A percentile compares a stretch with the other conserved stretches of the same genome.
These are phyloP conservation scores for Coemansia sp. DNA, from an alignment of 192 early-diverging fungal genomes.

Conservation along the genomic window DNA sequence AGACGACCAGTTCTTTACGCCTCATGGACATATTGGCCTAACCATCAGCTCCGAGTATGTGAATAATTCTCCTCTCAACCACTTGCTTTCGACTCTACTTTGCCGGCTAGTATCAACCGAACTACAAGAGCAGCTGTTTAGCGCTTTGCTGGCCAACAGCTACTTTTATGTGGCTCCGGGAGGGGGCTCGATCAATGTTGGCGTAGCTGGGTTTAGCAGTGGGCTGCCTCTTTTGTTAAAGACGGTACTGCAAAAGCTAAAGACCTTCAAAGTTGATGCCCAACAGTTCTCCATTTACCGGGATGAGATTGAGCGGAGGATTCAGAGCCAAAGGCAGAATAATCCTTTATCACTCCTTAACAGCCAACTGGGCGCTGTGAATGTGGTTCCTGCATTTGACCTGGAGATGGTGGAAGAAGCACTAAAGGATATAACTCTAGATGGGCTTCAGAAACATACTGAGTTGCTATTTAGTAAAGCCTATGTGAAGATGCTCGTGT, in stretches of 20 bases:
- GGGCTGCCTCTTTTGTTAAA: slow-evolving; percentile 70
- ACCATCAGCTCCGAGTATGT: slow-evolving; percentile 28
- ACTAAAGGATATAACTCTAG: slow-evolving; percentile 70
- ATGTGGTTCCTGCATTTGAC: slow-evolving; percentile 20
- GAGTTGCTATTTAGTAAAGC: slow-evolving; percentile 67
- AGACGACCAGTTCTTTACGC: slow-evolving; percentile 86
- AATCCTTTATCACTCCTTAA: not conserved
- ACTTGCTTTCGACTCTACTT: not conserved
- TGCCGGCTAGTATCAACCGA: slow-evolving; percentile 1
- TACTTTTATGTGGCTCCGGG: slow-evolving; percentile 63
- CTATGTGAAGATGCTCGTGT: slow-evolving; percentile 73
- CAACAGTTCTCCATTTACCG: slow-evolving; percentile 62
- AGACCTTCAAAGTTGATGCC: slow-evolving; percentile 59
- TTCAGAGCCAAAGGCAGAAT: not conserved
- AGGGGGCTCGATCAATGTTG: slow-evolving; percentile 64
- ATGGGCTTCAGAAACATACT: slow-evolving; percentile 70
- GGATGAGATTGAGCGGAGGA: not conserved
- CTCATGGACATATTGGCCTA: slow-evolving; percentile 75
- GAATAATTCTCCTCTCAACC: not conserved
- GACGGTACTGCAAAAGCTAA: slow-evolving; percentile 66
- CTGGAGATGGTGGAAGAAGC: slow-evolving; percentile 67
- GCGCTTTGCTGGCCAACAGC: slow-evolving; percentile 75
- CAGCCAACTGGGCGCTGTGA: not conserved
- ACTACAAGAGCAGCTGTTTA: slow-evolving; percentile 79
- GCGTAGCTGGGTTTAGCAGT: slow-evolving; percentile 79